These are phyloP conservation scores for Alternaria alternata DNA, from an alignment of 2,329 filamentous ascomycete species.

Conservation along the genomic window DNA sequence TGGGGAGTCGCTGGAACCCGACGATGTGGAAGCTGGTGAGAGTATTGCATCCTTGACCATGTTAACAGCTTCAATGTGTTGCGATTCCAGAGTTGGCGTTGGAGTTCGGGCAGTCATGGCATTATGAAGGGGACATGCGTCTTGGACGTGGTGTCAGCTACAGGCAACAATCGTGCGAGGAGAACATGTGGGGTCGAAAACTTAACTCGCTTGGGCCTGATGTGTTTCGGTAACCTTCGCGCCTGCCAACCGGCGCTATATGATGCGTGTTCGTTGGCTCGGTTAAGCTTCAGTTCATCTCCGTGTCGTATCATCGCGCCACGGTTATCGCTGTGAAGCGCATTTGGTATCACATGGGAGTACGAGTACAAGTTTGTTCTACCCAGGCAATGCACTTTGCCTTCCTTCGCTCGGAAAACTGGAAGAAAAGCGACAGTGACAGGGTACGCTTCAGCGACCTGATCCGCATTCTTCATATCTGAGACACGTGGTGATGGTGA, in stretches of 20 bases:
- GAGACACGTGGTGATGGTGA: no score
- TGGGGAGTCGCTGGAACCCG: accelerated
- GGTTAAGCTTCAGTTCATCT: neutral
- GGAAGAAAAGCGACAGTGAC: no score
- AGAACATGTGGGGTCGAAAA: neutral
- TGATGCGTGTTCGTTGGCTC: neutral
- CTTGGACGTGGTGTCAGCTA: neutral
- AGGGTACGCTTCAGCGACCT: no score
- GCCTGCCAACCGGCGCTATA: neutral
- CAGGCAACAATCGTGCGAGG: neutral
- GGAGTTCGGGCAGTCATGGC: neutral
- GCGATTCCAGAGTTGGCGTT: slow-evolving; percentile 1
- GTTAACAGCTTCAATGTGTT: neutral
- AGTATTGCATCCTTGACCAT: accelerated
- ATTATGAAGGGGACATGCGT: neutral
- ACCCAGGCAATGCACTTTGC: no score
- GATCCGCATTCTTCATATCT: no score
- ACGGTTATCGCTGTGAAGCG: neutral
- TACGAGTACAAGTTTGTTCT: no score
- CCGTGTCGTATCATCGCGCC: neutral
- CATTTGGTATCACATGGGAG: no score
- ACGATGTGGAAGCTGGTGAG: accelerated
- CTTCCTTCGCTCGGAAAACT: no score
- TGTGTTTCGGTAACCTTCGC: neutral
- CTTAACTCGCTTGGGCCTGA: neutral